Conservation (phyloP, 2,329 filamentous ascomycete genomes). For the Lasiodiplodia theobromae region DNA sequence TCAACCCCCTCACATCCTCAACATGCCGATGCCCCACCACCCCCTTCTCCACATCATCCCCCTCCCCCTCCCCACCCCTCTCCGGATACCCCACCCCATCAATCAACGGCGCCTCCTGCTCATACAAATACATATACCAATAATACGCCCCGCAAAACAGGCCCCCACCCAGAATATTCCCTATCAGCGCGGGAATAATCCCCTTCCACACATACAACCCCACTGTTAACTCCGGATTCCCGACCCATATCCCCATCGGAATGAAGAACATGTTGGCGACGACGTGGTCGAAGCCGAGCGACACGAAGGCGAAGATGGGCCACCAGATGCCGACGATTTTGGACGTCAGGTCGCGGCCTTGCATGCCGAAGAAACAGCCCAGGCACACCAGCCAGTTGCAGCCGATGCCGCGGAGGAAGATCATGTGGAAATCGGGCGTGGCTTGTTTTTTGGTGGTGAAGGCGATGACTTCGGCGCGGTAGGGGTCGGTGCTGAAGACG, state of each 20-base stretch:
- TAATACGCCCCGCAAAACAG: conserved; percentile 27
- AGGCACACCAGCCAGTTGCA: conserved; percentile 38
- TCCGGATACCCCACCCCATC: conserved; percentile 23
- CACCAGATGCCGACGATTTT: conserved; percentile 41
- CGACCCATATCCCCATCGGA: conserved; percentile 38
- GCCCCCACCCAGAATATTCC: conserved; percentile 37
- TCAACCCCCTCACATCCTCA: not conserved
- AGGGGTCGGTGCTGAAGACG: conserved; percentile 46
- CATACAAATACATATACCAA: conserved; percentile 26
- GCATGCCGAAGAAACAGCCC: conserved; percentile 36
- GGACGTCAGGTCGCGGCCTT: conserved; percentile 35
- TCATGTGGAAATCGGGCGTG: conserved; percentile 33
- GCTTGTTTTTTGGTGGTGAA: conserved; percentile 36
- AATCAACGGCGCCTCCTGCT: conserved; percentile 19
- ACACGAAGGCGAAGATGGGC: conserved; percentile 38
- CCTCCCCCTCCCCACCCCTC: too few relatives aligned
- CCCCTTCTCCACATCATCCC: conserved; percentile 14
- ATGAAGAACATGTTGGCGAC: conserved; percentile 42
- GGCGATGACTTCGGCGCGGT: conserved; percentile 33
- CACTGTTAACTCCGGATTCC: conserved; percentile 34
- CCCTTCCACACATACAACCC: conserved; percentile 41
- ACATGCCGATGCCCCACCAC: not conserved
- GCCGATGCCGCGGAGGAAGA: conserved; percentile 37
- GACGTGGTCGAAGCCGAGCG: conserved; percentile 39
- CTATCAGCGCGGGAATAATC: conserved; percentile 37